These are phyloP conservation scores for Ogataea chonburiensis DNA, from an alignment of 805 yeast genomes.

Conservation along the genomic window DNA sequence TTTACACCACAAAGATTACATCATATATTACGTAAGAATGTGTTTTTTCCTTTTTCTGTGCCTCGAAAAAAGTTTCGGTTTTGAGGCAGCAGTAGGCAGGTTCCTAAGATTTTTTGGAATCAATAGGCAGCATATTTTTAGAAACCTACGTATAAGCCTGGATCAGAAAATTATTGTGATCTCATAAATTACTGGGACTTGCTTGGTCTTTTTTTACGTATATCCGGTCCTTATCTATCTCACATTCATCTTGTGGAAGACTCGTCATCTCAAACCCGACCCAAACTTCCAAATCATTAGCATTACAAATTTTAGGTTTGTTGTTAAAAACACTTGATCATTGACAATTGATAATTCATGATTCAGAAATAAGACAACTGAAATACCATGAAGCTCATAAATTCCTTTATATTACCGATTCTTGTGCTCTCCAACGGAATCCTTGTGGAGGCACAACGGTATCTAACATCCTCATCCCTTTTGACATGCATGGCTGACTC, in stretches of 20 bases:
- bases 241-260: no score
- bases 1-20: neutral
- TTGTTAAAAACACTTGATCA: neutral
- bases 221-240: no score
- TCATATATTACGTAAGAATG: constrained; percentile 1
- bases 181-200: constrained; percentile 1
- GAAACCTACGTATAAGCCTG: constrained; percentile 9
- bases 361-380: neutral
- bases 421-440: constrained; percentile 9
- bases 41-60: neutral
- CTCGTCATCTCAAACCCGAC: no score
- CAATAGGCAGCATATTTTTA: constrained; percentile 12
- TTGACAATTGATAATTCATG: neutral
- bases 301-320: neutral
- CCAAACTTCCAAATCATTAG: neutral
- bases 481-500: constrained; percentile 92
- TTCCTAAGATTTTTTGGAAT: constrained; percentile 2
- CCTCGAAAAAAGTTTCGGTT: no score
- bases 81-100: no score
- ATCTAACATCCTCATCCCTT: constrained; percentile 53
- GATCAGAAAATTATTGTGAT: constrained; percentile 6
- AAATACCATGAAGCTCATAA: constrained; percentile 8
- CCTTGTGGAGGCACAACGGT: constrained; percentile 28
- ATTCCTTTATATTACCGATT: constrained; percentile 1
- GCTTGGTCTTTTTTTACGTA: no score